Conservation (phyloP, 2,329 filamentous ascomycete species). For the Atkinsonella hypoxylon region DNA sequence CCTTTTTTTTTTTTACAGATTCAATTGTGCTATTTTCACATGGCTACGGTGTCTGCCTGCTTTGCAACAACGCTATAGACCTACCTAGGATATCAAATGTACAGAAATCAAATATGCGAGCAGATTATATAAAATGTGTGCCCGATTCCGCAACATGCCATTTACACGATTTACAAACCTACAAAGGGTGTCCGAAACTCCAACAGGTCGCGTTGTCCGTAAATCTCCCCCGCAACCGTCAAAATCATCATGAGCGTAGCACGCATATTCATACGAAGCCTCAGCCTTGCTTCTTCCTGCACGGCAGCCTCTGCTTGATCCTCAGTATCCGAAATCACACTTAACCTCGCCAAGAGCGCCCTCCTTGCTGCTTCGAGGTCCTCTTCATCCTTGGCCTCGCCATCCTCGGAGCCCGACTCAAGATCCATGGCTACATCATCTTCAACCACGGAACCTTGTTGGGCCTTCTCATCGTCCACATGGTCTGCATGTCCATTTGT, state of each 20-base stretch:
- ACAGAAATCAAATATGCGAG: not conserved
- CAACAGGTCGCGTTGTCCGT: constrained; percentile 78
- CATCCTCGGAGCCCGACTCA: constrained; percentile 21
- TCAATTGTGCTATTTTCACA: not conserved
- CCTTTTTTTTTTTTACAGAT: not conserved
- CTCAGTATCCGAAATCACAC: constrained; percentile 13
- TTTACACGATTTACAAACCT: constrained; percentile 21
- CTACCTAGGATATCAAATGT: not conserved
- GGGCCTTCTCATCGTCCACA: constrained; percentile 8
- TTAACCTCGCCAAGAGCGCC: constrained; percentile 34
- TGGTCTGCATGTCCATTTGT: not conserved
- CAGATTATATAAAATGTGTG: no score
- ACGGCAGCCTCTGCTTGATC: constrained; percentile 15
- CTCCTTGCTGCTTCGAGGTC: constrained; percentile 36
- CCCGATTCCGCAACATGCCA: not conserved
- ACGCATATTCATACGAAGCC: constrained; percentile 39
- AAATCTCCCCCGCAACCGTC: constrained; percentile 76
- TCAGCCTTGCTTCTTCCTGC: constrained; percentile 17
- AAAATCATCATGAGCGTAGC: constrained; percentile 89
- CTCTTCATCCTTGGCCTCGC: constrained; percentile 17
- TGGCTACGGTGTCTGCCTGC: not conserved
- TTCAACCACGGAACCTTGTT: constrained; percentile 9
- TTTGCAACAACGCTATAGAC: not conserved
- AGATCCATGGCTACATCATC: constrained; percentile 33
- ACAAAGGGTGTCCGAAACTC: constrained; percentile 56